These are phyloP conservation scores for Zea mays DNA, from an alignment of 176 grass and related monocot species.

Conservation along the genomic window DNA sequence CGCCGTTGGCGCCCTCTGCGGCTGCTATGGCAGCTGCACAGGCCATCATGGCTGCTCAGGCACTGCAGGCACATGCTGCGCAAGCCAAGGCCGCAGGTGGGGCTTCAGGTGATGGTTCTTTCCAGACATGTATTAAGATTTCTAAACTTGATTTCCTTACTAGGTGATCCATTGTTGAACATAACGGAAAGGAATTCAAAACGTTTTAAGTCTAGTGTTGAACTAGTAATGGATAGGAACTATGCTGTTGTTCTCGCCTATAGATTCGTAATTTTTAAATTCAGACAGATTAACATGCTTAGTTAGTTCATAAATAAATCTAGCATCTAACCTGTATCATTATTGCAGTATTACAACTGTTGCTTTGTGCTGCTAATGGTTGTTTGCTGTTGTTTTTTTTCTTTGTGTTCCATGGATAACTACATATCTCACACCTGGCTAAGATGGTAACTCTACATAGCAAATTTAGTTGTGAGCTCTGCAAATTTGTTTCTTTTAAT, in stretches of 20 bases:
- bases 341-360: neutral
- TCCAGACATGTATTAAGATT: neutral
- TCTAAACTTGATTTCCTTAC: neutral
- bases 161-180: neutral
- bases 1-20: constrained; percentile 78
- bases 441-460: neutral
- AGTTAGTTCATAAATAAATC: neutral
- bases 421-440: neutral
- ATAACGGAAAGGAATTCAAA: too few species aligned
- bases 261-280: neutral
- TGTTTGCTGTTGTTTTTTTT: neutral
- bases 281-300: neutral
- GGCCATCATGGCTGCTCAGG: constrained; percentile 90
- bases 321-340: neutral
- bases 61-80: constrained; percentile 80
- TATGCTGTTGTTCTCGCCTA: neutral
- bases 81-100: constrained; percentile 58
- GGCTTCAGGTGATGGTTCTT: constrained; percentile 46
- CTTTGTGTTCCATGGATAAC: neutral
- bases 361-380: neutral
- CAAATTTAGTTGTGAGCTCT: constrained; percentile 16
- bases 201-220: too few species aligned
- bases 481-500: neutral
- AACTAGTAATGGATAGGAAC: neutral
- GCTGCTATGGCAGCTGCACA: constrained; percentile 96